phyloP scores from a whole-genome alignment of 805 yeast genomes.

The Jamesozyma jinghongensis region DNA sequence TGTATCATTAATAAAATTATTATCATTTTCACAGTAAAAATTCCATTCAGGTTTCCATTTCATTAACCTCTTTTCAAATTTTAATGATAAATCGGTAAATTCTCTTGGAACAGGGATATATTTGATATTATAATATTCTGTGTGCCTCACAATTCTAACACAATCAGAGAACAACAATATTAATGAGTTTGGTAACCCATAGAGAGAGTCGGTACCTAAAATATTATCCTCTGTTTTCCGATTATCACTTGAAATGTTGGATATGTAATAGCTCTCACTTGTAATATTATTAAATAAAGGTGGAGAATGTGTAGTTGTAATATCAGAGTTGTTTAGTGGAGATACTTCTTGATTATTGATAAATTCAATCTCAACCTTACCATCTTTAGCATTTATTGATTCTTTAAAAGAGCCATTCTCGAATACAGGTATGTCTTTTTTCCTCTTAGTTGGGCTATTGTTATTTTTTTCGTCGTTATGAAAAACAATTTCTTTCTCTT shows the following conservation, averaged over 20 bases:
- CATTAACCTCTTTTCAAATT: slow-evolving; percentile 42
- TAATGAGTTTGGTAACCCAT: slow-evolving; percentile 77
- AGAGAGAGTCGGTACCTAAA: slow-evolving; percentile 68
- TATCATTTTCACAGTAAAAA: slow-evolving; percentile 26
- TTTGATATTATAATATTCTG: slow-evolving; percentile 37
- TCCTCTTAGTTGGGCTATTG: background rate
- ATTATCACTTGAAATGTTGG: slow-evolving; percentile 30
- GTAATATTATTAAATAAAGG: slow-evolving; percentile 38
- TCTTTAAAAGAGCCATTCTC: slow-evolving; percentile 25
- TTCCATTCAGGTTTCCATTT: slow-evolving; percentile 76
- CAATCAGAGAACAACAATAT: slow-evolving; percentile 65
- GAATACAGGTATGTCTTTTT: slow-evolving; percentile 36
- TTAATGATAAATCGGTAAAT: slow-evolving; percentile 17
- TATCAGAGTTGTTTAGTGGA: background rate
- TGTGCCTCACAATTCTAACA: slow-evolving; percentile 55
- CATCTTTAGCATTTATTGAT: slow-evolving; percentile 37
- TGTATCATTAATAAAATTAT: slow-evolving; percentile 25
- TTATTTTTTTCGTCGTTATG: background rate
- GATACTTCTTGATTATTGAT: slow-evolving; percentile 6
- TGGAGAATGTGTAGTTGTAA: slow-evolving; percentile 4
- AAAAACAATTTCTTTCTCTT: slow-evolving; percentile 10
- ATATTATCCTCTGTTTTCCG: slow-evolving; percentile 38
- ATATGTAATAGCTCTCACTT: slow-evolving; percentile 29
- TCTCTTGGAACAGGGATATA: slow-evolving; percentile 17
- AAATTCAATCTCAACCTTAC: slow-evolving; percentile 40